Conservation (phyloP, 1,139 yeast species). For the Taphrina communis region DNA sequence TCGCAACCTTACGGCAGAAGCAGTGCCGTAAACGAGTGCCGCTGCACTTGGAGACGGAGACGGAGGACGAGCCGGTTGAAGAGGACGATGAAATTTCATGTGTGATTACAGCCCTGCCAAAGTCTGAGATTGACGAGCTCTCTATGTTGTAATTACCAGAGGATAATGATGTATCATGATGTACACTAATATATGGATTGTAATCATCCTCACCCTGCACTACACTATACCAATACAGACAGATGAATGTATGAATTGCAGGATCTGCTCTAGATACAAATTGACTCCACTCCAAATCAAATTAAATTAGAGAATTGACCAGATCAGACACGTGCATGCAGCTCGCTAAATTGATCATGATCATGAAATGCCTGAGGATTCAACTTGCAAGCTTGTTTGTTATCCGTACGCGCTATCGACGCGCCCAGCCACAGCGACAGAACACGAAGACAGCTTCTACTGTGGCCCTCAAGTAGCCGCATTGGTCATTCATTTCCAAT, state of each 20-base stretch:
- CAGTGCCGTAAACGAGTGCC: not conserved
- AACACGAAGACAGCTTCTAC: not conserved
- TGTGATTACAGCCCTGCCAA: not conserved
- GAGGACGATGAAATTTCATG: slow-evolving; percentile 12
- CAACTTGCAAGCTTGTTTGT: not conserved
- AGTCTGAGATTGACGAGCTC: slow-evolving; percentile 25
- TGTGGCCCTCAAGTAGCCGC: too few species aligned
- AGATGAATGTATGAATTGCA: too few species aligned
- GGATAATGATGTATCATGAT: too few species aligned
- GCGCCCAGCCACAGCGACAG: slow-evolving; percentile 12
- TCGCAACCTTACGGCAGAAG: slow-evolving; percentile 11
- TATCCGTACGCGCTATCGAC: not conserved
- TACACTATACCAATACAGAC: too few species aligned
- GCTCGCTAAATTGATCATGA: not conserved
- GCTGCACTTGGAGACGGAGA: not conserved
- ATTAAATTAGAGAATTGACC: not conserved
- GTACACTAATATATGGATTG: too few species aligned
- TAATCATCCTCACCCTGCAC: too few species aligned
- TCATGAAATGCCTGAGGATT: not conserved
- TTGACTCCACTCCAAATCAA: not conserved
- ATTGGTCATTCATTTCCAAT: too few species aligned
- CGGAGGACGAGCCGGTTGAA: slow-evolving; percentile 9
- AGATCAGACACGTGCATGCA: not conserved
- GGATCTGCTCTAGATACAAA: too few species aligned
- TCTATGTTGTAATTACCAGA: slow-evolving; percentile 5